These are phyloP conservation scores for Diaporthe eres DNA, from an alignment of 2,329 filamentous ascomycete genomes.

Conservation along the genomic window DNA sequence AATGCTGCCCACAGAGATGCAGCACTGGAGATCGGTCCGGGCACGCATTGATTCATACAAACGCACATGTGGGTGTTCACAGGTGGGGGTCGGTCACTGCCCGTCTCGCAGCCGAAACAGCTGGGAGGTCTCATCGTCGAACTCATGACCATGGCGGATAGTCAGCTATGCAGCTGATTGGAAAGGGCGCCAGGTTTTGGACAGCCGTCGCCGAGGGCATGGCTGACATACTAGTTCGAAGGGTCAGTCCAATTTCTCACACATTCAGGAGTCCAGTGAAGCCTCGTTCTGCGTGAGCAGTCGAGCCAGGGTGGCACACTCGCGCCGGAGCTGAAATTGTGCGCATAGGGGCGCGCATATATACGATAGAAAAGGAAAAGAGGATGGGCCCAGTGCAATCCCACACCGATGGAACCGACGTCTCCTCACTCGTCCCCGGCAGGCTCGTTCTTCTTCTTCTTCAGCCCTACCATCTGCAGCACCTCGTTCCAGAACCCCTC, in stretches of 20 bases:
- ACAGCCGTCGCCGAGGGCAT: neutral
- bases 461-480: constrained; percentile 59
- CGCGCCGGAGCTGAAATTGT: constrained; percentile 18
- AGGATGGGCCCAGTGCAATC: neutral
- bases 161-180: neutral
- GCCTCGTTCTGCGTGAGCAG: neutral
- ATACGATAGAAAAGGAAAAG: neutral
- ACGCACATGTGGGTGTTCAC: neutral
- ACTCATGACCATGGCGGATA: neutral
- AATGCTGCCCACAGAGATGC: neutral
- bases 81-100: no score
- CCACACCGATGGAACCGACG: neutral
- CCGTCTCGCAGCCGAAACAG: neutral
- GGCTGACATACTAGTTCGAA: neutral
- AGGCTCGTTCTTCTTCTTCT: constrained; percentile 43
- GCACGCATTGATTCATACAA: neutral
- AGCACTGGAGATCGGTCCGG: neutral
- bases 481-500: constrained; percentile 71
- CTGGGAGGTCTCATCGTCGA: neutral
- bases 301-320: neutral
- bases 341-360: neutral
- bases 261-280: neutral
- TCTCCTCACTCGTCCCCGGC: constrained; percentile 19
- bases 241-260: neutral
- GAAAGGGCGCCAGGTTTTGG: neutral